Conservation (phyloP, 164 flowering plant species). For the Vitis rupestris region DNA sequence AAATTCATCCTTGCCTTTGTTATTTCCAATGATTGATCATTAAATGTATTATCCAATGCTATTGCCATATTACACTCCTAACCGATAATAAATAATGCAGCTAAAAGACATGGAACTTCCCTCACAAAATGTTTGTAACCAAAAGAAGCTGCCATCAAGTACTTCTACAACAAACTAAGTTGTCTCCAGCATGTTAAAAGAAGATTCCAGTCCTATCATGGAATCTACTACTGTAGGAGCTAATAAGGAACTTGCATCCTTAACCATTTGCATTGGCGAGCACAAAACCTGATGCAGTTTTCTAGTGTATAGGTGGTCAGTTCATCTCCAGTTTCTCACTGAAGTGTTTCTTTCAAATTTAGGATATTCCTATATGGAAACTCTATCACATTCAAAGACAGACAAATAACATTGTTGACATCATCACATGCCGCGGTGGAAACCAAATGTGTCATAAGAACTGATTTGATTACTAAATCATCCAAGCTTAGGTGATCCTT, state of each 20-base stretch:
- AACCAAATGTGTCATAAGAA: too few relatives aligned
- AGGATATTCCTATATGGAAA: too few relatives aligned
- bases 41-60: conserved; percentile 15
- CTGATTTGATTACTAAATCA: too few relatives aligned
- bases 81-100: conserved; percentile 56
- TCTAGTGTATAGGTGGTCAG: too few relatives aligned
- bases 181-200: conserved; percentile 32
- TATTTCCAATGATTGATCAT: conserved; percentile 20
- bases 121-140: conserved; percentile 37
- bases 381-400: too few relatives aligned
- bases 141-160: conserved; percentile 62
- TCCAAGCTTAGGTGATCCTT: too few relatives aligned
- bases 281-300: too few relatives aligned
- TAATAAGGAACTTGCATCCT: conserved; percentile 37
- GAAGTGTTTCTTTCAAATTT: too few relatives aligned
- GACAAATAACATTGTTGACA: too few relatives aligned
- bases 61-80: conserved; percentile 61
- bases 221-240: conserved; percentile 15
- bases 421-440: too few relatives aligned
- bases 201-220: conserved; percentile 19
- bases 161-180: conserved; percentile 71
- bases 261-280: conserved; percentile 20
- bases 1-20: conserved; percentile 31
- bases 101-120: conserved; percentile 55
- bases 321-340: too few relatives aligned